Base-by-base conservation (phyloP, 1,284 basidiomycete genomes). In the Agroathelia rolfsii region DNA sequence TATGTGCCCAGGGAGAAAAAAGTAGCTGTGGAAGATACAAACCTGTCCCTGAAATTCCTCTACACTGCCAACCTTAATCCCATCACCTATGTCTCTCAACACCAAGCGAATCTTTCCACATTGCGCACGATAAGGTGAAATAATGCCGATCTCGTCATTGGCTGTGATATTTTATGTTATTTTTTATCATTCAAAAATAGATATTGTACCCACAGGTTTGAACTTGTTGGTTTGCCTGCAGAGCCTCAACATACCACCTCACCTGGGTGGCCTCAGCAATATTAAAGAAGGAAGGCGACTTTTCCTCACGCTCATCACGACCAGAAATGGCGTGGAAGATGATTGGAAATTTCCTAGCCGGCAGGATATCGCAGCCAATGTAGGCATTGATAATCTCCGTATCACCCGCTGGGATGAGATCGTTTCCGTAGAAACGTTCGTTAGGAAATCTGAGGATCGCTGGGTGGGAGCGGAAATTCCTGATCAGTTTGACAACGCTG, bases 31-130 rank as follows among this genome's bases (percentile, higher is more conserved):
- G 15, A 40, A 24, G 12, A 14, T 13, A 34, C 57, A 23, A 36
- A 72, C 73, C 52, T 76, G 72, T 5, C 75, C 76, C 49, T 79
- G 75, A 51, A 76, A 79, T 37, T 75, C 69, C 48, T 79, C 75
- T 2, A 76, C 72, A 34, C 64, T 72, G n/a, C 72, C 75, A 12
- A 76, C 69, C 36, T 71, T 76, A 39, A 74, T 58, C 4, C 53
- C 61, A 5, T 38, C 34, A n/a, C n/a, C n/a, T n/a, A n/a, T 34
- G 15, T 24, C 40, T 28, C 32, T 50, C 27, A 55, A 46, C 22
- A 47, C 41, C 28, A 55, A 44, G 24, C 51, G 40, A 26, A 76
- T 69, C 47, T 73, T 75, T 37, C 56, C 55, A 24, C 64, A 57
- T 43, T 79, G 75, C 2, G 71, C 69, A 46, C 72, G 65, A 42